Evolutionary conservation across 2,329 filamentous ascomycete species (phyloP), one percentile per base, ranked within the genome.

Genomic region (Paracamarosporium sp.): DNA sequence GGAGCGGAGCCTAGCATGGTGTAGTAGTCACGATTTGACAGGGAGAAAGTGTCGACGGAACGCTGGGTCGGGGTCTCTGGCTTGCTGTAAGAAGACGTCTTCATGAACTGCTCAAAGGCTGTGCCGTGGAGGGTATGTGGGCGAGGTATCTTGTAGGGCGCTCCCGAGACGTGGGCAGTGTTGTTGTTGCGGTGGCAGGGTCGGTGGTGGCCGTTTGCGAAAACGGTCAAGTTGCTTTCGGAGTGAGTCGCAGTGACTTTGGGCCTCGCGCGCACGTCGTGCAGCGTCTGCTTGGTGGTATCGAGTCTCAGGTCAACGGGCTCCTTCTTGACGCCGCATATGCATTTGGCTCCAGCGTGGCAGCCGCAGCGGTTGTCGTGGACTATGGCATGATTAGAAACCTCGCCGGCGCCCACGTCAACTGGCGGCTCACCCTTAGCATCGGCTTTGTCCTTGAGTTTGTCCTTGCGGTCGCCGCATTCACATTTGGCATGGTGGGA

Each of bases 401-500:
- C 46, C 53, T 67, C 65, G 51, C 61, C 66, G 55, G 61, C 57
- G 58, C 60, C 60, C 58, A 52, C 59, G 73, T 74, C 63, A 71
- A 73, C 72, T 55, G 71, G 71, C 53, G 50, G 61, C 70, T 75
- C 71, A 74, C 74, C 71, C 72, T 73, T 75, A 47, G 67, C 67
- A 63, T 77, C 75, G 72, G 69, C 70, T 64, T 75, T 82, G 69
- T 80, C 81, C 67, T 82, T 82, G 57, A 73, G 69, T 70, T 80
- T 81, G 59, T 79, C 70, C 69, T 81, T 81, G 82, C 96, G 97
- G 79, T 96, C 92, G 76, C 92, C 93, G 79, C 95, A 99, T 79
- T 98, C 93, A 81, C 95, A 99, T 79, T 95, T 96, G 74, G 95
- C 87, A 79, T 98, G 95, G 64, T 94, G 92, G 57, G 93, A 90